Conservation (phyloP, 2,329 filamentous ascomycete species). For the Dactylellina sp. region DNA sequence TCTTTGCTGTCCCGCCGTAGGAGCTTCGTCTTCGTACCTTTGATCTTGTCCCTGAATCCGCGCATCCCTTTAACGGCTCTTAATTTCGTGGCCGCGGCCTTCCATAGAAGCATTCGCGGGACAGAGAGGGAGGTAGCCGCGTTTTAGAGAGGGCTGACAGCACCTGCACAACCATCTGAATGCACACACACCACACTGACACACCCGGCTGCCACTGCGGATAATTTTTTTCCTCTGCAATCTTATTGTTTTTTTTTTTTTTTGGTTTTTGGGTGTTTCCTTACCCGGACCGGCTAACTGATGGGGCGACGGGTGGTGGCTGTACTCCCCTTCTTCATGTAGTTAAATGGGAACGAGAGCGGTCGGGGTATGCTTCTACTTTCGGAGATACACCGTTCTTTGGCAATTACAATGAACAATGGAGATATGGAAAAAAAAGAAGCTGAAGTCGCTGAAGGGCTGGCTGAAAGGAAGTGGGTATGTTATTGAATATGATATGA, state of each 20-base stretch:
- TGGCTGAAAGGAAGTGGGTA: neutral
- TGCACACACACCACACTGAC: neutral
- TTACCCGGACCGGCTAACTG: constrained; percentile 39
- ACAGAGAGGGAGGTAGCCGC: constrained; percentile 32
- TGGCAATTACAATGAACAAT: neutral
- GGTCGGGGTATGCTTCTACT: neutral
- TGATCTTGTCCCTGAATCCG: constrained; percentile 55
- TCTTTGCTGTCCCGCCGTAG: constrained; percentile 54
- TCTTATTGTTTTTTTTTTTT: constrained; percentile 6
- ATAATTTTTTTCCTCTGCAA: neutral
- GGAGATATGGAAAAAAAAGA: too few relatives aligned
- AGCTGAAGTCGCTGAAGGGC: too few relatives aligned
- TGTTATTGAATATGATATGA: neutral
- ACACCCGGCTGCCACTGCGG: constrained; percentile 20
- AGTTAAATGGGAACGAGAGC: constrained; percentile 5
- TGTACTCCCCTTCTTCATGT: constrained; percentile 37
- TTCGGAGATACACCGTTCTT: neutral
- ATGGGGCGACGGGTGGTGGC: constrained; percentile 17
- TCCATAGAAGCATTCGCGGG: constrained; percentile 57
- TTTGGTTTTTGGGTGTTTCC: constrained; percentile 15
- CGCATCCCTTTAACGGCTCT: constrained; percentile 57
- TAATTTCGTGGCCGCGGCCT: constrained; percentile 56
- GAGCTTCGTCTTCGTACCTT: constrained; percentile 56
- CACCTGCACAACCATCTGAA: constrained; percentile 22
- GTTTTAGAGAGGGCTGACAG: constrained; percentile 27